Evolutionary conservation across 1,284 basidiomycete genomes (phyloP), one percentile per base, ranked within the genome.

Genomic region (Moesziomyces parantarcticus): DNA sequence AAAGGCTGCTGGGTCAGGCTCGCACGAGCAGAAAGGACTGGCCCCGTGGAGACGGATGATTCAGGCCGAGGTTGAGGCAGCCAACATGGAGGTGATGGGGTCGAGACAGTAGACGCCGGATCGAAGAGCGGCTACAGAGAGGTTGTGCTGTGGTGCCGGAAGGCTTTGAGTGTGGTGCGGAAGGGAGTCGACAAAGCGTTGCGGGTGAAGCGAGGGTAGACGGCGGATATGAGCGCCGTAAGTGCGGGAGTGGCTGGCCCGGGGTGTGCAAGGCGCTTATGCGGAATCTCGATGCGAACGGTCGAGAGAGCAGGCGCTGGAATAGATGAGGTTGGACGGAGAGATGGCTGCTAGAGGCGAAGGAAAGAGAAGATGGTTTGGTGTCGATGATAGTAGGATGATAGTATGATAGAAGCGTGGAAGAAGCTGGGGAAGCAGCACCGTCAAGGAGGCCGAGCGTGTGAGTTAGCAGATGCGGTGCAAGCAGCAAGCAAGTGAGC

Each of bases 281-380:
- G 36, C 21, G 23, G 16, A 53, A 11, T 41, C 55, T 64, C 55
- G 61, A 64, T 64, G 50, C 54, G 47, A 48, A 58, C 46, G 55
- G 50, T 58, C 55, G 56, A 55, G 48, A 44, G 14, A 23, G 25
- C 21, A 45, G 36, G 41, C 21, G 39, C 40, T 39, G 23, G 13
- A 40, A n/a, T 13, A 34, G 23, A 32, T 44, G 39, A 40, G 21
- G 36, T n/a, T 34, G 25, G 29, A 21, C 25, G 49, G 45, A 40
- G 49, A 22, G 20, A 34, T 36, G 36, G 22, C n/a, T n/a, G 29
- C 20, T 13, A 43, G 29, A 29, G 29, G 11, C 29, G 6, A 11
- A 29, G 11, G 29, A n/a, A n/a, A n/a, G n/a, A n/a, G n/a, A n/a
- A n/a, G n/a, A n/a, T n/a, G n/a, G n/a, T n/a, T n/a, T n/a, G n/a